Base-by-base conservation (phyloP, 2,329 filamentous ascomycete species). In the Tolypocladium ovalisporum region DNA sequence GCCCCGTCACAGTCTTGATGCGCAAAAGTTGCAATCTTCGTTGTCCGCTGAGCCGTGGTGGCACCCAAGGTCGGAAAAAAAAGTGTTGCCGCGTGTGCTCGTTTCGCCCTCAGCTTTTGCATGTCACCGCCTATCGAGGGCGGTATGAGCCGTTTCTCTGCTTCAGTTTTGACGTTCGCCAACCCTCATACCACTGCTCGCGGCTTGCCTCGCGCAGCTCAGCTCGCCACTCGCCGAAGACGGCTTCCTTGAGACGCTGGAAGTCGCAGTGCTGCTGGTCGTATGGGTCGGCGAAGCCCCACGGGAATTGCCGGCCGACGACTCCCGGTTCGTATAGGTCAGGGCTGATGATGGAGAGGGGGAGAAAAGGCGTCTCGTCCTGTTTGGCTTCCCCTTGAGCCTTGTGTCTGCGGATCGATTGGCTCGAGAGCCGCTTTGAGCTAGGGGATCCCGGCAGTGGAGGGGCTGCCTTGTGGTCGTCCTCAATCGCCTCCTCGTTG, bases 201-300 rank as follows among this genome's bases (percentile, higher is more conserved):
- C 90, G 84, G 71, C 90, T 96, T 55, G 90, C 88, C 71, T 96
- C 90, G 60, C 93, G 87, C 59, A 99, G 79, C 69, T 99, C 94
- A 49, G 82, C 82, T 54, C 93, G 87, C 94, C 94, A 99, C 68
- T 97, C 93, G 62, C 79, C 85, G 71, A 99, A 99, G 36, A 99
- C 89, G 9, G 88, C 86, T 59, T 97, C 92, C 74, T 94, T 94
- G 63, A 99, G 81, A 61, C 87, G 87, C 57, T 88, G 79, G 71
- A 97, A 99, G 73, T 99, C 94, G 74, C 94, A 99, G 75, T 99
- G 94, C 65, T 89, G 84, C 35, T 86, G 80, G 66, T 97, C 87
- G 76, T 94, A 92, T 0, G 94, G 94, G 68, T 97, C 90, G 5
- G 94, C 94, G 65, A 97, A 95, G 8, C 94, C 94, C 94, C 94